These are phyloP conservation scores for Globisporangium abappressorium DNA, from an alignment of 352 stramenopile species.

Conservation along the genomic window DNA sequence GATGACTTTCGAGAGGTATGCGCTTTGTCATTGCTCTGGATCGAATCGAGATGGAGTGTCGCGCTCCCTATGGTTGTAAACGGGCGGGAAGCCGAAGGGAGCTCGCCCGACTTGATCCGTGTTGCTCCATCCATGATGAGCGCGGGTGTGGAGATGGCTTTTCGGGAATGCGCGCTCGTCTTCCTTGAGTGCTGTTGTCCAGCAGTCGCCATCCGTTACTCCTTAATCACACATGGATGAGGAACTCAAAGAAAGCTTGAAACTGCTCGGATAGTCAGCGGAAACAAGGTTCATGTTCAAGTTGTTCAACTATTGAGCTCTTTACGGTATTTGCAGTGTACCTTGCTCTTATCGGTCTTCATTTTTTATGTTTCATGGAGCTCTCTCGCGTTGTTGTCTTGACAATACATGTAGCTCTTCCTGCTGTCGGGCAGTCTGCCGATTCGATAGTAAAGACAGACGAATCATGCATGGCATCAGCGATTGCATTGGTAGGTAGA, in stretches of 20 bases:
- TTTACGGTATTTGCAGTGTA: not conserved
- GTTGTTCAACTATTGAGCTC: not conserved
- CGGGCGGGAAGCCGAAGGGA: slow-evolving; percentile 16
- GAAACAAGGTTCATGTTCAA: not conserved
- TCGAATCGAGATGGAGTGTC: slow-evolving; percentile 28
- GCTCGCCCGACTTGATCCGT: slow-evolving; percentile 6
- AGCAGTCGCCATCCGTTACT: not conserved
- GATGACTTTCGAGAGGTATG: slow-evolving; percentile 4
- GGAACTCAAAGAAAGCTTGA: not conserved
- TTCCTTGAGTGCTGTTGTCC: not conserved
- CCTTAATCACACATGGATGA: not conserved
- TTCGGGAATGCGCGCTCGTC: not conserved
- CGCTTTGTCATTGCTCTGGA: slow-evolving; percentile 9
- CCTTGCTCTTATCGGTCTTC: not conserved
- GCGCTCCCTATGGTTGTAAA: slow-evolving; percentile 38
- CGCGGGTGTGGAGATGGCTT: not conserved
- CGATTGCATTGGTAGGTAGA: not conserved
- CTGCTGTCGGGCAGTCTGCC: not conserved
- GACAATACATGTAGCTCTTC: not conserved
- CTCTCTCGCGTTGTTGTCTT: slow-evolving; percentile 1
- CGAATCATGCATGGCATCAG: not conserved
- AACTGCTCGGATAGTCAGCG: not conserved
- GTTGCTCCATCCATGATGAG: not conserved
- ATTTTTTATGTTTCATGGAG: slow-evolving; percentile 2
- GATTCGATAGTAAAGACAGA: not conserved